Evolutionary conservation across 2,329 filamentous ascomycete species (phyloP).

Genomic region (Amauroascus verrucosus): DNA sequence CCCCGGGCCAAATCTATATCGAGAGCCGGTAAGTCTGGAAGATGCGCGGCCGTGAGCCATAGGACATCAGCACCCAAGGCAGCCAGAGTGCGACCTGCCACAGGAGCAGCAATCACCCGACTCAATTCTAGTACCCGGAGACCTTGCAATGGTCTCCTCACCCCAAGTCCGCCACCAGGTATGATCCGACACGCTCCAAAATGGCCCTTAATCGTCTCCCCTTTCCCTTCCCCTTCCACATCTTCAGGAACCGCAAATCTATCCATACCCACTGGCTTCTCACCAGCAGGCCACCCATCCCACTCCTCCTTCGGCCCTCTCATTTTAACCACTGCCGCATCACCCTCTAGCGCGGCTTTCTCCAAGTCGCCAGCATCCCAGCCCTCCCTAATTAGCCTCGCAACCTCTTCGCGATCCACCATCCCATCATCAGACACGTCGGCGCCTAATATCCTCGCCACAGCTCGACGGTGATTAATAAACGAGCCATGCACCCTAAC

Average conservation of each 20-base stretch:
- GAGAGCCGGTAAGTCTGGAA: constrained; percentile 28
- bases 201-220: too few relatives aligned
- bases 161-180: too few relatives aligned
- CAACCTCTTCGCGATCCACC: constrained; percentile 29
- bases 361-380: constrained; percentile 44
- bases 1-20: constrained; percentile 32
- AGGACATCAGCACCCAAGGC: constrained; percentile 35
- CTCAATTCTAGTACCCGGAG: constrained; percentile 33
- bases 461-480: constrained; percentile 40
- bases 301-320: constrained; percentile 42
- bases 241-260: constrained; percentile 29
- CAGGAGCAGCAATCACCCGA: constrained; percentile 33
- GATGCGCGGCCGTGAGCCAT: constrained; percentile 30
- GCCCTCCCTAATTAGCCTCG: constrained; percentile 1
- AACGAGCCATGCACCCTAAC: constrained; percentile 49
- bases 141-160: constrained; percentile 27
- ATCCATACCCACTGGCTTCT: background rate
- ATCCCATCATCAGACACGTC: too few relatives aligned
- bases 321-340: constrained; percentile 42
- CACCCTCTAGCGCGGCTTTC: constrained; percentile 31
- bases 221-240: too few relatives aligned
- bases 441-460: constrained; percentile 37
- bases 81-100: constrained; percentile 30
- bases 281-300: constrained; percentile 42
- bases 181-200: too few relatives aligned